Base-by-base conservation (phyloP, 371 early-diverging fungal genomes). In the Chytridiales sp. region DNA sequence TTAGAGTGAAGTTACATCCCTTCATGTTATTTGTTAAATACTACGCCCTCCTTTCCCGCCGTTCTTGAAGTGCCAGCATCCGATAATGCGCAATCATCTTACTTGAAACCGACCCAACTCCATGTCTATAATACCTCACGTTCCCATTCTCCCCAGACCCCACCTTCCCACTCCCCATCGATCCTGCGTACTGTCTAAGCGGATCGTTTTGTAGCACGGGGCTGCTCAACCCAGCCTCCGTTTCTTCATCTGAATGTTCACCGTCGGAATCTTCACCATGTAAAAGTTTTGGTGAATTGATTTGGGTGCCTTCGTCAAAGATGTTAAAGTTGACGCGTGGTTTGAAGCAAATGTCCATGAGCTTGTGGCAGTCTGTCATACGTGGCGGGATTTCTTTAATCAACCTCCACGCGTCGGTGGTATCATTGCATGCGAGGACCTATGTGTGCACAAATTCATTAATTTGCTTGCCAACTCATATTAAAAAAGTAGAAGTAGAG, bases 311-410 rank as follows among this genome's bases (percentile, higher is more conserved):
- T 15, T 17, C 1, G 11, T 61, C 61, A 39, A 61, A 56, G 4
- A 49, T 27, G 30, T 60, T 60, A n/a, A 66, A 29, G 27, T 42
- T 61, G 9, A 66, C 47, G 0, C 67, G 61, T 19, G 67, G 67
- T 39, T 61, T 60, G 58, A 61, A 66, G 57, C 67, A 66, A 22
- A 66, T 66, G 44, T 85, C 83, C 75, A 89, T 84, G 24, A 89
- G 74, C 22, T 74, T 70, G 59, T 88, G 87, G 44, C 87, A 87
- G 57, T 90, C 85, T 19, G 86, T 76, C 68, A 88, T 56, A 1
- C 62, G 61, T 3, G 61, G 62, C 11, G 67, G 67, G 39, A 66
- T 66, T 35, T 58, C 58, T 48, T 66, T 66, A 36, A 66, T 56
- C 9, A 61, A 39, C 21, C 49, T 47, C 67, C 67, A 66, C 30